Conservation (phyloP, 805 yeast genomes). For the Cyberlindnera saturnus region DNA sequence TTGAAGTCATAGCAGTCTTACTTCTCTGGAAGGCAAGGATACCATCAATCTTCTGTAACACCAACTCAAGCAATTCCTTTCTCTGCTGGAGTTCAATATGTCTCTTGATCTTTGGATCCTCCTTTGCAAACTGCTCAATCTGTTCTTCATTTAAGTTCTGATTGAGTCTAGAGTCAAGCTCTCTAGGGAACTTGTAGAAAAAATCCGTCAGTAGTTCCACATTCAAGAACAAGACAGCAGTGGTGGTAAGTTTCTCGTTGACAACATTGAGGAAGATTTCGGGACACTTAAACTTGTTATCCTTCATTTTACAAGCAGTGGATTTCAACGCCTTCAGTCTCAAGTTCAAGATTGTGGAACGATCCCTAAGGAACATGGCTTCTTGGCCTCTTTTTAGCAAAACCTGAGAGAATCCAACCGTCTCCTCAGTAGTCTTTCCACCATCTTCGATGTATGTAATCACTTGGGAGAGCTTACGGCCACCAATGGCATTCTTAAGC, state of each 20-base stretch:
- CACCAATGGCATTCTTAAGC: constrained; percentile 70
- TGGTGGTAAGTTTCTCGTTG: constrained; percentile 83
- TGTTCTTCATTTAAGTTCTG: constrained; percentile 63
- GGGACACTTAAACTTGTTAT: constrained; percentile 86
- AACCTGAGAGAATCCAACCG: constrained; percentile 77
- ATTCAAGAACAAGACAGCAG: constrained; percentile 87
- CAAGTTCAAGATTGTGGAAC: constrained; percentile 64
- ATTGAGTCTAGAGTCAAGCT: constrained; percentile 71
- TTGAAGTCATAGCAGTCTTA: constrained; percentile 9
- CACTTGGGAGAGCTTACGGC: constrained; percentile 77
- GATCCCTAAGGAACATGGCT: constrained; percentile 71
- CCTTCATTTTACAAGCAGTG: constrained; percentile 69
- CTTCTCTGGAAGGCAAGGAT: constrained; percentile 32
- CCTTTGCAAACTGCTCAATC: constrained; percentile 85
- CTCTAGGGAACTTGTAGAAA: constrained; percentile 93
- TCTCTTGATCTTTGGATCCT: constrained; percentile 77
- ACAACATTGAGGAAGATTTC: constrained; percentile 91
- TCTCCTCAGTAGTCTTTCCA: constrained; percentile 46
- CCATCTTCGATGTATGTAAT: constrained; percentile 55
- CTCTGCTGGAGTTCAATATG: constrained; percentile 94
- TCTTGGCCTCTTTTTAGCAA: constrained; percentile 75
- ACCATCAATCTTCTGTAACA: constrained; percentile 73
- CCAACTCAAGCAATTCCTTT: constrained; percentile 80
- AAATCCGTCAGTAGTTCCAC: constrained; percentile 93
- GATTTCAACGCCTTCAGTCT: constrained; percentile 73